Evolutionary conservation across 108 stramenopile genomes (phyloP).

Genomic region (Seminavis robusta): DNA sequence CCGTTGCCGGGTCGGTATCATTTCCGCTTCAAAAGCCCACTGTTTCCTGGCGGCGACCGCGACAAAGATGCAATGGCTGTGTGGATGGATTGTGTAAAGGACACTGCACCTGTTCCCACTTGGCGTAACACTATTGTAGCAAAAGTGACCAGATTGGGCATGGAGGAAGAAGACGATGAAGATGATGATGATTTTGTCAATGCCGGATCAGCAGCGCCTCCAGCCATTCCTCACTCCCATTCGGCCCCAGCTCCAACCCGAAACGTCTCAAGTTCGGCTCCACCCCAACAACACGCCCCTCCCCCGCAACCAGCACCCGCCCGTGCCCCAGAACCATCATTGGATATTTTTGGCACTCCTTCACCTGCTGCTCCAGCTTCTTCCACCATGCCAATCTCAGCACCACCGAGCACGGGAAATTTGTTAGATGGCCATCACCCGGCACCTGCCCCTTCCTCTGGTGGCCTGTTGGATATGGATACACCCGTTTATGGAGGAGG

Average conservation of each 20-base stretch:
- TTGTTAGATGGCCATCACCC: conserved; percentile 21
- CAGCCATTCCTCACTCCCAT: neutral
- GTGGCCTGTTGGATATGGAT: conserved; percentile 28
- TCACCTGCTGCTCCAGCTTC: conserved; percentile 12
- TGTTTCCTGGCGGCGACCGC: conserved; percentile 75
- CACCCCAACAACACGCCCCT: conserved; percentile 7
- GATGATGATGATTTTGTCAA: conserved; percentile 48
- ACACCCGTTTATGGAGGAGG: too few species aligned
- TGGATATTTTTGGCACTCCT: conserved; percentile 25
- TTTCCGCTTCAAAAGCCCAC: conserved; percentile 93
- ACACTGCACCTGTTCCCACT: conserved; percentile 62
- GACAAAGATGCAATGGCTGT: conserved; percentile 79
- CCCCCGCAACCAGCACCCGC: conserved; percentile 18
- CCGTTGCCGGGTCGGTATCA: conserved; percentile 93
- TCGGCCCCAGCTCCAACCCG: conserved; percentile 1
- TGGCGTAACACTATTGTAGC: conserved; percentile 75
- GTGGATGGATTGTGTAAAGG: conserved; percentile 87
- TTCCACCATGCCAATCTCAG: too few species aligned
- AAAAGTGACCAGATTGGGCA: conserved; percentile 73
- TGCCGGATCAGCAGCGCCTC: neutral
- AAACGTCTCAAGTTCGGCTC: neutral
- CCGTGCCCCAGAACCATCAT: conserved; percentile 13
- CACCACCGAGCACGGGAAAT: too few species aligned
- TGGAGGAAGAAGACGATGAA: conserved; percentile 71
- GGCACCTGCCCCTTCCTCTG: conserved; percentile 21